Evolutionary conservation across 495 filamentous ascomycete species (phyloP).

Genomic region (Podospora pseudoanserina): DNA sequence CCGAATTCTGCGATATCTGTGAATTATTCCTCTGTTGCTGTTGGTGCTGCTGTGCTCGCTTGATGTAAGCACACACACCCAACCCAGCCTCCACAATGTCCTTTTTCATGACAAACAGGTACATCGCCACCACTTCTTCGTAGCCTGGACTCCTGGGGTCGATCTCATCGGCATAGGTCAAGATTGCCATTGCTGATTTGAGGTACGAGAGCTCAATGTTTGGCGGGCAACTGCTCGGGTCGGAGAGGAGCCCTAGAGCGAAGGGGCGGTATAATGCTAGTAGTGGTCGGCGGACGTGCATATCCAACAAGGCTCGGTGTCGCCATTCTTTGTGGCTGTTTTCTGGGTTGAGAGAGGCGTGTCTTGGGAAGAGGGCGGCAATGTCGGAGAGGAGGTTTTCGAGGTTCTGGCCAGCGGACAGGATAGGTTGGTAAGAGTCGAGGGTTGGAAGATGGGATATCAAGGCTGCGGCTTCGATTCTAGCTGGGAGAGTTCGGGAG

Average conservation of each 20-base stretch:
- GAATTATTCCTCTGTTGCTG: neutral
- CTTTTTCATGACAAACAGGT: constrained; percentile 32
- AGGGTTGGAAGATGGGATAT: constrained; percentile 35
- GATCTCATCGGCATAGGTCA: constrained; percentile 37
- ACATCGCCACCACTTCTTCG: constrained; percentile 33
- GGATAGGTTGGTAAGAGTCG: constrained; percentile 33
- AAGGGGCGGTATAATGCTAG: constrained; percentile 41
- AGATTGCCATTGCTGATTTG: constrained; percentile 37
- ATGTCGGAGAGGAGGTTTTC: constrained; percentile 39
- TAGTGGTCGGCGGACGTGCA: constrained; percentile 36
- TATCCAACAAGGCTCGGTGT: constrained; percentile 32
- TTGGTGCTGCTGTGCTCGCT: constrained; percentile 6
- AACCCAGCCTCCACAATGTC: constrained; percentile 38
- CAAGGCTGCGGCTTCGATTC: constrained; percentile 32
- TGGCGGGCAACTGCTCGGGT: constrained; percentile 22
- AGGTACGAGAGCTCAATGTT: constrained; percentile 37
- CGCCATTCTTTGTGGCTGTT: constrained; percentile 33
- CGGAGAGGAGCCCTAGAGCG: constrained; percentile 25
- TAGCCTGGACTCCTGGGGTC: constrained; percentile 30
- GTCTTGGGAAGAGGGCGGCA: constrained; percentile 31
- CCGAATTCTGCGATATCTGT: neutral
- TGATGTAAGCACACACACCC: constrained; percentile 39
- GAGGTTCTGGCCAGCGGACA: constrained; percentile 36
- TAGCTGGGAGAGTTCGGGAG: constrained; percentile 31
- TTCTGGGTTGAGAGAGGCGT: constrained; percentile 22